Conservation (phyloP, 192 early-diverging fungal genomes). For the Linderina pennispora region DNA sequence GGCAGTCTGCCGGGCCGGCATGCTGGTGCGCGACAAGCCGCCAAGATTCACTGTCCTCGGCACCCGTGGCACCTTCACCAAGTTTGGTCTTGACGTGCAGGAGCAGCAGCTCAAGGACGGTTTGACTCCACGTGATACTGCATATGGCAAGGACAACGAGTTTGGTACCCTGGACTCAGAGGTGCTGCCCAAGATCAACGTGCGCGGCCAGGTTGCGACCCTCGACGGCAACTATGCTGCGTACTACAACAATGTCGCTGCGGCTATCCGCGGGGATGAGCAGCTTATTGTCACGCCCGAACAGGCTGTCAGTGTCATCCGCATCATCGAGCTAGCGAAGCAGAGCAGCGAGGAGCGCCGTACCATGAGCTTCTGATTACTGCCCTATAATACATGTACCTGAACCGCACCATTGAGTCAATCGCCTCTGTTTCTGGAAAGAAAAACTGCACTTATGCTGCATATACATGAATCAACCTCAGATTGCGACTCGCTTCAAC, state of each 20-base stretch:
- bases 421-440: no score
- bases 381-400: not conserved
- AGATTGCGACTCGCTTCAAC: not conserved
- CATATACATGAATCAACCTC: no score
- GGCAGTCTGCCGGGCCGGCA: constrained; percentile 56
- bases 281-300: constrained; percentile 55
- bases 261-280: constrained; percentile 47
- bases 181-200: constrained; percentile 35
- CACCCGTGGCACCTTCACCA: constrained; percentile 60
- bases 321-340: constrained; percentile 63
- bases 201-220: constrained; percentile 50
- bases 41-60: constrained; percentile 63
- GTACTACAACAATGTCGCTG: constrained; percentile 62
- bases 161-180: constrained; percentile 54
- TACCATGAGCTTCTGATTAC: constrained; percentile 39
- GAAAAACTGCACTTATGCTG: no score
- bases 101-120: constrained; percentile 67
- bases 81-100: constrained; percentile 64
- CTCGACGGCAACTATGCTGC: constrained; percentile 52
- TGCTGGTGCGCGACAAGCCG: constrained; percentile 61
- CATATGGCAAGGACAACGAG: constrained; percentile 54
- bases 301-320: constrained; percentile 59
- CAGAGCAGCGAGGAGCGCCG: constrained; percentile 53
- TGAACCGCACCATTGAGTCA: no score
- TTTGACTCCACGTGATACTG: constrained; percentile 41